phyloP scores from a whole-genome alignment of 441 rosid species.

The Gossypium gossypioides region DNA sequence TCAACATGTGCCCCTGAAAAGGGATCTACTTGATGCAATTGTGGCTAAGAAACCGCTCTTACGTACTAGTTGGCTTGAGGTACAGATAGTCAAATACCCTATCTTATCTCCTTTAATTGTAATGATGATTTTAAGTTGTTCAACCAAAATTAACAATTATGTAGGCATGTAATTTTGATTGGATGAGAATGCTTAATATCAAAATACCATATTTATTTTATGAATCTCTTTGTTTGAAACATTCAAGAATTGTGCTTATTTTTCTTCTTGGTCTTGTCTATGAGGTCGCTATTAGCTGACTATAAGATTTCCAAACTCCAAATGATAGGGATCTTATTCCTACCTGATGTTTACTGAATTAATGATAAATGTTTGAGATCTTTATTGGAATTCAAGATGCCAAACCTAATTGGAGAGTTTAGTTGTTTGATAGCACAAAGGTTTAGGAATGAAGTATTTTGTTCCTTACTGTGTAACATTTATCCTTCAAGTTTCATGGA shows the following conservation, averaged over 20 bases:
- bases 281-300: neutral
- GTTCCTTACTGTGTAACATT: neutral
- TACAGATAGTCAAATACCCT: constrained; percentile 13
- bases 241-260: neutral
- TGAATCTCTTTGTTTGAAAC: neutral
- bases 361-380: neutral
- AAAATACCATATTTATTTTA: neutral
- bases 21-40: constrained; percentile 51
- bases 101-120: constrained; percentile 10
- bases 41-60: constrained; percentile 50
- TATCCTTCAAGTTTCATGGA: neutral
- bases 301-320: neutral
- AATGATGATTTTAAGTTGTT: constrained; percentile 6
- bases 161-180: neutral
- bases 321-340: neutral
- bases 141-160: neutral
- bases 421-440: neutral
- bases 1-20: constrained; percentile 34
- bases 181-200: neutral
- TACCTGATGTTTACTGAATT: neutral
- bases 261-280: neutral
- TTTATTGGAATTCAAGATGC: neutral
- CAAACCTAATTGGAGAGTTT: neutral
- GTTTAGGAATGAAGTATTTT: neutral
- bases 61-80: constrained; percentile 59